phyloP scores from a whole-genome alignment of 805 yeast species.

The Diddensiella santjacobensis region DNA sequence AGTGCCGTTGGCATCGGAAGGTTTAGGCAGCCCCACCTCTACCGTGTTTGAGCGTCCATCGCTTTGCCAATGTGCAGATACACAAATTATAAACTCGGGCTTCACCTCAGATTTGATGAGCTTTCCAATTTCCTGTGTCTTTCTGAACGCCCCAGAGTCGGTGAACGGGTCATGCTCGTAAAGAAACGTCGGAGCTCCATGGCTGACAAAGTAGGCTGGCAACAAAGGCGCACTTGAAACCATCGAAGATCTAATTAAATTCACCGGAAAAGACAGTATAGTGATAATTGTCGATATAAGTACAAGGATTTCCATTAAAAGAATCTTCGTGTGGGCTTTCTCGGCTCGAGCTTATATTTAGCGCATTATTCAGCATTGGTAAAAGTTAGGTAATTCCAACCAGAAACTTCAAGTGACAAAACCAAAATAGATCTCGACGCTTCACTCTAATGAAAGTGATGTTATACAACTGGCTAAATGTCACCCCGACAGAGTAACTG shows the following conservation, averaged over 20 bases:
- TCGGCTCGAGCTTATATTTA: background rate
- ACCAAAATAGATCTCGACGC: no score
- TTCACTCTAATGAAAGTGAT: no score
- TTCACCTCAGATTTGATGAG: constrained; percentile 41
- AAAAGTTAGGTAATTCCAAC: background rate
- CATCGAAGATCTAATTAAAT: no score
- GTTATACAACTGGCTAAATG: no score
- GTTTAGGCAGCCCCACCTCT: constrained; percentile 11
- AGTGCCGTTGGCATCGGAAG: constrained; percentile 33
- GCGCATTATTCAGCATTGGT: background rate
- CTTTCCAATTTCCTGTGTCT: constrained; percentile 48
- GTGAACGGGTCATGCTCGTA: constrained; percentile 49
- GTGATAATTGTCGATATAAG: no score
- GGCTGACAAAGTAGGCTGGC: constrained; percentile 71
- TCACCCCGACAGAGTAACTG: no score
- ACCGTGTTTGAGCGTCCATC: constrained; percentile 1
- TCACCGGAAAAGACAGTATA: no score
- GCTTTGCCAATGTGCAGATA: constrained; percentile 79
- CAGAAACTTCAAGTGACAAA: no score
- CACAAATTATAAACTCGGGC: constrained; percentile 62
- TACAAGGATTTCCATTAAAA: no score
- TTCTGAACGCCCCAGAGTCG: constrained; percentile 55
- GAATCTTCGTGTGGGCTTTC: no score
- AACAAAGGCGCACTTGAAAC: background rate
- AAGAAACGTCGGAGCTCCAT: constrained; percentile 81